These are phyloP conservation scores for Pythium volutum DNA, from an alignment of 352 stramenopile genomes.

Conservation along the genomic window DNA sequence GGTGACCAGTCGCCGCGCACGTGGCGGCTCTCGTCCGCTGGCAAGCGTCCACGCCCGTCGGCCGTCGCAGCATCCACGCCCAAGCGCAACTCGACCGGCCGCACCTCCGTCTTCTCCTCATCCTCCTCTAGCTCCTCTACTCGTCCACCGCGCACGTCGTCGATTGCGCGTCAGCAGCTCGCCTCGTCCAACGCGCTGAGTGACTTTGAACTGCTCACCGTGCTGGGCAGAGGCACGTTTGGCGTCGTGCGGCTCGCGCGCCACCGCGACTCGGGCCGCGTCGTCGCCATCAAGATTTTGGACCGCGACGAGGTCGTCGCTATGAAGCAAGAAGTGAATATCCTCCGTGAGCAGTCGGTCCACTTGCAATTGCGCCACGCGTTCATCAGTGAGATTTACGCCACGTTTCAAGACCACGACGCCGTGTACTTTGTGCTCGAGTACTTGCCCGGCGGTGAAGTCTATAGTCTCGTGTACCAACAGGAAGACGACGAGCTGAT, in stretches of 20 bases:
- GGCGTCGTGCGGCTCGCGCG: conserved; percentile 65
- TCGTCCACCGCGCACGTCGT: neutral
- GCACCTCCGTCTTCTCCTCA: conserved; percentile 16
- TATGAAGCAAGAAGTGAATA: conserved; percentile 64
- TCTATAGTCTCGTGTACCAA: conserved; percentile 89
- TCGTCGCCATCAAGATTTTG: conserved; percentile 64
- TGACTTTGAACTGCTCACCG: conserved; percentile 60
- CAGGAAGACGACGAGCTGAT: conserved; percentile 43
- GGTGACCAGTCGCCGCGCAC: conserved; percentile 19
- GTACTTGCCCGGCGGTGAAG: conserved; percentile 64
- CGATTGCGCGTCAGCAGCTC: conserved; percentile 26
- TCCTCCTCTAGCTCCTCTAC: neutral
- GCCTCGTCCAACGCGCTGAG: conserved; percentile 26
- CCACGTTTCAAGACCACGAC: conserved; percentile 69
- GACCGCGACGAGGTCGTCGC: conserved; percentile 39
- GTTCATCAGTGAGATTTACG: conserved; percentile 58
- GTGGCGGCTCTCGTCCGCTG: conserved; percentile 27
- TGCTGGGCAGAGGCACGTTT: conserved; percentile 69
- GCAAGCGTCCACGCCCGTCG: conserved; percentile 28
- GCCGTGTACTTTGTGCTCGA: conserved; percentile 78
- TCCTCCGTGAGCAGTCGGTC: conserved; percentile 65
- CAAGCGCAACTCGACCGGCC: conserved; percentile 22
- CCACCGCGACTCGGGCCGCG: conserved; percentile 46
- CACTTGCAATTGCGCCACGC: conserved; percentile 54
- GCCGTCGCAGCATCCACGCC: conserved; percentile 10